Base-by-base conservation (phyloP, 441 rosid species). In the Gossypium lobatum region DNA sequence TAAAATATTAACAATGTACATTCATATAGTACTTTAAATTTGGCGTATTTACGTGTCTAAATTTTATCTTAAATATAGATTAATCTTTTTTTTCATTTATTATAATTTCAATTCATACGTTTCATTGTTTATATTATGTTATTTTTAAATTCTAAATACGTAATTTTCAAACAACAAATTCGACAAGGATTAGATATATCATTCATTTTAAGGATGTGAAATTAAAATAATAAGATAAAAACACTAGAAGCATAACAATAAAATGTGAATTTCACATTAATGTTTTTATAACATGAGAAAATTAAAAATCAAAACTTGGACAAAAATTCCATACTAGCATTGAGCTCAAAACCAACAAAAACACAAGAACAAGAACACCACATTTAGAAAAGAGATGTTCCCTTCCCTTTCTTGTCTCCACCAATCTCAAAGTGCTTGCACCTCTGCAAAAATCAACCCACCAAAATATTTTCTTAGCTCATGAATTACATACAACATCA, bases 341-440 rank as follows among this genome's bases (percentile, higher is more conserved):
- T 26, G 4, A n/a, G 1, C 2, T 54, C 59, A 18, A 54, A 53
- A 18, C 11, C 2, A 50, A 23, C 37, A 21, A 2, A 8, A 45
- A 65, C 60, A 50, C 3, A 48, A 48, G 21, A 18, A 14, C 45
- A 50, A 6, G 31, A 60, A 23, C 16, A 37, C 16, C 21, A 61
- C 48, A 72, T 74, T 53, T 81, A 85, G 75, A 87, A 86, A 9
- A 87, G 83, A 26, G 88, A 87, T 39, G 91, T 85, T 53, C 85
- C 87, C 80, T 85, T 87, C 23, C 87, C 87, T 79, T 82, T 85
- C 89, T 85, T 87, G 81, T 84, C 91, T 67, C 87, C 87, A 78
- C 89, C 89, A 25, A 85, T 82, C 71, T 87, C 91, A 50, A 85
- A 85, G 75, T 82, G 90, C 86, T 87, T 83, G 83, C 90, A 87